Evolutionary conservation across 495 filamentous ascomycete species (phyloP).

Genomic region (Tuber calosporum): DNA sequence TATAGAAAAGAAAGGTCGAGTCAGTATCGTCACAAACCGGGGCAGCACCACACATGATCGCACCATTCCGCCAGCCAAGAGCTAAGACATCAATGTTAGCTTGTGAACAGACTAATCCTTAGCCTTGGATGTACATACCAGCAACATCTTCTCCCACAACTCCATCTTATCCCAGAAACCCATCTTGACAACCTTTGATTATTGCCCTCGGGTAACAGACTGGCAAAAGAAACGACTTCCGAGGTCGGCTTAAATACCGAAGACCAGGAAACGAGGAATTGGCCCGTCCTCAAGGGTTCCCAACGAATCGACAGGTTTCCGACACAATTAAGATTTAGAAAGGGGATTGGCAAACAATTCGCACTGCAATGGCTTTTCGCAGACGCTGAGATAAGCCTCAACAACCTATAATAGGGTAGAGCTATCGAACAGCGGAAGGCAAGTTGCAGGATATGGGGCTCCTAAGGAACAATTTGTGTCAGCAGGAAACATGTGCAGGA

Average conservation of each 20-base stretch:
- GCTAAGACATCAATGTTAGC: constrained; percentile 35
- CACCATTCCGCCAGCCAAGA: constrained; percentile 39
- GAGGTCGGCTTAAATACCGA: background rate
- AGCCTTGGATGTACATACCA: constrained; percentile 55
- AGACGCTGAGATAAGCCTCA: background rate
- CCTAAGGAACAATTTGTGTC: background rate
- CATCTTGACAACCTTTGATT: constrained; percentile 33
- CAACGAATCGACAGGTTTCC: background rate
- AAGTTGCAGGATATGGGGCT: constrained; percentile 6
- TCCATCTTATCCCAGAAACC: constrained; percentile 70
- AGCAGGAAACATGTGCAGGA: constrained; percentile 1
- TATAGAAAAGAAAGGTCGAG: constrained; percentile 41
- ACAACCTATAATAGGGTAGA: background rate
- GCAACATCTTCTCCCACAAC: constrained; percentile 84
- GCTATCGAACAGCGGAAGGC: constrained; percentile 2
- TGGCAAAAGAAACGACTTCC: background rate
- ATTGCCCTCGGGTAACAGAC: background rate
- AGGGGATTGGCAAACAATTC: constrained; percentile 1
- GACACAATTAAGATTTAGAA: background rate
- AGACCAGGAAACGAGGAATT: background rate
- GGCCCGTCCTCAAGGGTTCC: background rate
- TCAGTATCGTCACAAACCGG: constrained; percentile 46
- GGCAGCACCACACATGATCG: constrained; percentile 38
- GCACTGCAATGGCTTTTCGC: background rate
- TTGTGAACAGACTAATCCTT: constrained; percentile 9